A percentile compares a stretch with the other conserved stretches of the same genome.
Conservation (phyloP, 2,329 filamentous ascomycete genomes). For the Scortechinia acanthostroma region DNA sequence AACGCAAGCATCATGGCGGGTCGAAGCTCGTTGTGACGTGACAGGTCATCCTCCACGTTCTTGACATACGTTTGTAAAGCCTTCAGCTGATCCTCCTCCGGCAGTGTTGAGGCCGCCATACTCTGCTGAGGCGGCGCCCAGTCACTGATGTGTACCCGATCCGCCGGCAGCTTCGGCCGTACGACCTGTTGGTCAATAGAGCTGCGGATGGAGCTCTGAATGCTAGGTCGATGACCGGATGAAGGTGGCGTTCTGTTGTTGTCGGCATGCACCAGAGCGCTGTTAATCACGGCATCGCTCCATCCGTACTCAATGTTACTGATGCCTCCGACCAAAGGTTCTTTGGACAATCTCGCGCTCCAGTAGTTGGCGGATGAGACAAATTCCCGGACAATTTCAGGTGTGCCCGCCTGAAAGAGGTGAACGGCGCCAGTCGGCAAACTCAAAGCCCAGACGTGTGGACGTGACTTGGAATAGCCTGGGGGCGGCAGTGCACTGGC, state of each 20-base stretch:
- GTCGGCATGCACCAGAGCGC: slow-evolving; percentile 40
- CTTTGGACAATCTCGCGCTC: slow-evolving; percentile 88
- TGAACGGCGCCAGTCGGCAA: slow-evolving; percentile 90
- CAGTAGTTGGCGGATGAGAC: slow-evolving; percentile 94
- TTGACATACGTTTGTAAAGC: slow-evolving; percentile 73
- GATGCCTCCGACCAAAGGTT: slow-evolving; percentile 84
- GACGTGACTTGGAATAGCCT: slow-evolving; percentile 83
- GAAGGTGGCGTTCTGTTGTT: slow-evolving; percentile 29
- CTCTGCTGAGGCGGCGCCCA: slow-evolving; percentile 87
- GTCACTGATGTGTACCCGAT: slow-evolving; percentile 75
- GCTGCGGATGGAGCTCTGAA: slow-evolving; percentile 10
- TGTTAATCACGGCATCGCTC: slow-evolving; percentile 75
- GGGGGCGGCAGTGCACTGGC: slow-evolving; percentile 83
- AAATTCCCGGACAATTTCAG: slow-evolving; percentile 90
- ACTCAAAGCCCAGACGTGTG: slow-evolving; percentile 89
- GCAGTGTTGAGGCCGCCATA: slow-evolving; percentile 73
- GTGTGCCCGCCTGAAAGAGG: slow-evolving; percentile 93
- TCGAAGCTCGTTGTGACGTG: slow-evolving; percentile 80
- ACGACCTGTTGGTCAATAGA: slow-evolving; percentile 13
- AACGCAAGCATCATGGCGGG: slow-evolving; percentile 84
- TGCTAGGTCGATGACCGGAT: slow-evolving; percentile 22
- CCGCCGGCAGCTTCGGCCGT: slow-evolving; percentile 64
- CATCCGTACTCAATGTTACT: slow-evolving; percentile 97
- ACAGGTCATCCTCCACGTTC: slow-evolving; percentile 77
- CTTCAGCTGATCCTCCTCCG: slow-evolving; percentile 74